Evolutionary conservation across 768 basidiomycete species (phyloP), one percentile per base, ranked within the genome.

Genomic region (Suillus decipiens): DNA sequence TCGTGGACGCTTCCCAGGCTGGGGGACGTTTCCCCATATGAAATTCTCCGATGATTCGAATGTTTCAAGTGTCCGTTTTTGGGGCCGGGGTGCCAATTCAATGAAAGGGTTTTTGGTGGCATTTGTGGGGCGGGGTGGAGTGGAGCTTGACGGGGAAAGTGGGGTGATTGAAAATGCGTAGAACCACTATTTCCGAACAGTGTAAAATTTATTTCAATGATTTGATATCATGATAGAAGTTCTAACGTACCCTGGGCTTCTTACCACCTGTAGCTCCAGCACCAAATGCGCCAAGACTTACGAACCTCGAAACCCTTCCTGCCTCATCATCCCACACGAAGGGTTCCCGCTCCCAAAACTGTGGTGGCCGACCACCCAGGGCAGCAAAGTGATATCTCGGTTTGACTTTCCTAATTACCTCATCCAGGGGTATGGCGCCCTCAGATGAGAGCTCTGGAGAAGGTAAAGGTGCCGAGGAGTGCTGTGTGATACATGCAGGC

Each of bases 291-390:
- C 95, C 97, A 9, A 99, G 80, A 64, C 90, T 89, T 50, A 99
- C 83, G 66, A 96, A 96, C 43, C 76, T 82, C 36, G 89, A 86
- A 45, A 90, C 77, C 37, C 93, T 84, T 22, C 81, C 83, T 33
- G 79, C 78, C 59, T 89, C 87, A 41, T 88, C 88, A 48, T 86
- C 84, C 95, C 95, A 98, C 5, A 84, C 73, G 72, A 89, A 96
- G 1, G 97, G 96, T 63, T 98, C 95, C 59, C 96, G 81, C 74
- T 99, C 97, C 95, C 96, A 99, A 73, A 97, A 99, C 60, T 82
- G 83, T 0, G 90, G 82, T 15, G 85, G 83, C n/a, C 80, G 76
- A 0, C 87, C 86, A 15, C 84, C 86, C 10, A 81, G 81, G 56
- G 85, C 83, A 24, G 90, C 85, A 71, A 99, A 93, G 69, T 96